These are phyloP conservation scores for Rhipidocladum racemiflorum DNA, from an alignment of 176 grass and related monocot species.

Conservation along the genomic window DNA sequence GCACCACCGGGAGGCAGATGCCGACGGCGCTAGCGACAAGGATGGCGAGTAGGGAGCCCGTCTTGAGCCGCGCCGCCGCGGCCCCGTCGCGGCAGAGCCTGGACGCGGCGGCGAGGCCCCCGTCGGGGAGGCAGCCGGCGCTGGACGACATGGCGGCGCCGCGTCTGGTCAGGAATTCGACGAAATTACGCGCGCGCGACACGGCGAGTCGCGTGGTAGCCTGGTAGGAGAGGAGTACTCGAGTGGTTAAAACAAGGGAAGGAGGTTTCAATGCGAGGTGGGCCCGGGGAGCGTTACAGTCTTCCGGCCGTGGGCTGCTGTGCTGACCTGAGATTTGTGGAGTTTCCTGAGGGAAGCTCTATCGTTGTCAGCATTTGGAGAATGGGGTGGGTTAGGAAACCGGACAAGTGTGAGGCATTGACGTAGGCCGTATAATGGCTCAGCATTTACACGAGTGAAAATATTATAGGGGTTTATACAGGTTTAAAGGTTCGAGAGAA, in stretches of 20 bases:
- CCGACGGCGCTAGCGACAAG: slow-evolving; percentile 70
- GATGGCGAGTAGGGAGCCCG: slow-evolving; percentile 48
- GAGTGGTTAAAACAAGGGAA: slow-evolving; percentile 14
- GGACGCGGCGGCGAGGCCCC: background rate
- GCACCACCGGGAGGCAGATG: slow-evolving; percentile 75
- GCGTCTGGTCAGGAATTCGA: background rate
- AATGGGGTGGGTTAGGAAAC: too few relatives aligned
- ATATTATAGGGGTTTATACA: too few relatives aligned
- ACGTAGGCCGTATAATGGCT: too few relatives aligned
- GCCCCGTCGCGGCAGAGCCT: slow-evolving; percentile 47
- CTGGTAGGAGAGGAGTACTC: background rate
- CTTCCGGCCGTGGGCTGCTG: background rate
- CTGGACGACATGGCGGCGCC: slow-evolving; percentile 33
- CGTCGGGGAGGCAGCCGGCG: slow-evolving; percentile 23
- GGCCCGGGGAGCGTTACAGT: background rate
- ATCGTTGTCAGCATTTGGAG: too few relatives aligned
- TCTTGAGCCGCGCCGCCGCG: slow-evolving; percentile 47
- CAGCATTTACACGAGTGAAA: too few relatives aligned
- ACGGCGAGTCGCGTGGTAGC: background rate
- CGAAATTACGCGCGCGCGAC: slow-evolving; percentile 6
- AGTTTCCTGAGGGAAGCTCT: background rate
- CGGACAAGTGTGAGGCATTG: too few relatives aligned
- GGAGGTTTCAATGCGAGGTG: slow-evolving; percentile 16
- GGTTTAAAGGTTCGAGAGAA: too few relatives aligned
- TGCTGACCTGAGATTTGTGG: background rate